These are phyloP conservation scores for Geum urbanum DNA, from an alignment of 306 rosid genomes.

Conservation along the genomic window DNA sequence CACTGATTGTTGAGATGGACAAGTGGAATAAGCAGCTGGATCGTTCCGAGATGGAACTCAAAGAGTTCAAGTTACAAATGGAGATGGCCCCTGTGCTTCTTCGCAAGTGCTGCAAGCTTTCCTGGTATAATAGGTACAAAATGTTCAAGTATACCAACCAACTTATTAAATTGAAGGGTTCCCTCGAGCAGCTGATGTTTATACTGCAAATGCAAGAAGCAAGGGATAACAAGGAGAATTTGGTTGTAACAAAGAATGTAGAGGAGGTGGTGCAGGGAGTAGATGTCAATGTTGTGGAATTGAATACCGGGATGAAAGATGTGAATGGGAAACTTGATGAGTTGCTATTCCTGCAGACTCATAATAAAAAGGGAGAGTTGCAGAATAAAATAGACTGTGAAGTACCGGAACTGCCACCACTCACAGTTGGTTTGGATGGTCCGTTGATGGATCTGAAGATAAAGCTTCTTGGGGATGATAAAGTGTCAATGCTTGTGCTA, in stretches of 20 bases:
- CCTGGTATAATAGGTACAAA: conserved; percentile 26
- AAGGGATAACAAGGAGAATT: conserved; percentile 19
- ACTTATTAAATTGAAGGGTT: conserved; percentile 29
- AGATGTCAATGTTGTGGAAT: not conserved
- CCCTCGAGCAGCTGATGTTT: conserved; percentile 22
- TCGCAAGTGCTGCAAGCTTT: conserved; percentile 27
- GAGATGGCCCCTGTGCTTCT: conserved; percentile 16
- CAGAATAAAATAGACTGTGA: conserved; percentile 10
- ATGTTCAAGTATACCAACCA: conserved; percentile 28
- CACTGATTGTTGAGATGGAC: conserved; percentile 28
- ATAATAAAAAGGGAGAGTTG: not conserved
- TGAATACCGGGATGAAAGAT: not conserved
- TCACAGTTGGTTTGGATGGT: conserved; percentile 51
- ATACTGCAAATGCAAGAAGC: conserved; percentile 17
- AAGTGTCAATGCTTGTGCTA: conserved; percentile 30
- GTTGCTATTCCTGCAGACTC: not conserved
- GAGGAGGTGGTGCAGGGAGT: not conserved
- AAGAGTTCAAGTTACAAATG: conserved; percentile 18
- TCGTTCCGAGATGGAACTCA: conserved; percentile 21
- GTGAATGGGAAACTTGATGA: not conserved
- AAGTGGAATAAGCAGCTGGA: conserved; percentile 20
- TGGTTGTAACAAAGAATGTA: not conserved
- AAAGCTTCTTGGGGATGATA: conserved; percentile 27
- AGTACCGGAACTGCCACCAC: conserved; percentile 34
- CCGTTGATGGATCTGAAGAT: conserved; percentile 46